Conservation (phyloP, 2,329 filamentous ascomycete genomes). For the Tricladium varicosporioides region DNA sequence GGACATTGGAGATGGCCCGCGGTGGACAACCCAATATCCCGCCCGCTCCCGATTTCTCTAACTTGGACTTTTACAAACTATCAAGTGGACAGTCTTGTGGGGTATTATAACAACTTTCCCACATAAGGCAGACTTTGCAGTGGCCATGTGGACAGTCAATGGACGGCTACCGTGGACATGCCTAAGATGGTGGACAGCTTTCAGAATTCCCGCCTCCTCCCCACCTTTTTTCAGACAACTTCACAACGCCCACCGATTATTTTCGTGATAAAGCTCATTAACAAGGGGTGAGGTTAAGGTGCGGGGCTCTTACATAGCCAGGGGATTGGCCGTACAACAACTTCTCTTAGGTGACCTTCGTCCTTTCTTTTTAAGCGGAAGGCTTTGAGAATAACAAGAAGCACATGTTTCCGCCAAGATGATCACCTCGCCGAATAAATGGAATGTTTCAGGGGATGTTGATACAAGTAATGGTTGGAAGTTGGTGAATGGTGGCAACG, state of each 20-base stretch:
- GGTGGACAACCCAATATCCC: too few species aligned
- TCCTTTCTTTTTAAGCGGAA: too few species aligned
- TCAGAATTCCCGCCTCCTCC: background rate
- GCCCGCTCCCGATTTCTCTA: too few species aligned
- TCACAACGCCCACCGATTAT: too few species aligned
- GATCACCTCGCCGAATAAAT: slow-evolving; percentile 3
- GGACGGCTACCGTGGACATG: background rate
- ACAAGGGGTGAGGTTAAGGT: background rate
- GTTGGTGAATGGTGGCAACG: slow-evolving; percentile 8
- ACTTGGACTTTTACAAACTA: background rate
- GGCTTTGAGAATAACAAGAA: too few species aligned
- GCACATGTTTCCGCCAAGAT: too few species aligned
- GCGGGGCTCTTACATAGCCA: background rate
- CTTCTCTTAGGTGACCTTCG: background rate
- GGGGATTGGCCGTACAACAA: background rate
- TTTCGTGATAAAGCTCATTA: too few species aligned
- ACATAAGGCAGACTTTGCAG: background rate
- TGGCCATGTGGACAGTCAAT: background rate
- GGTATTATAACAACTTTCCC: background rate
- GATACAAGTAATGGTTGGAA: background rate
- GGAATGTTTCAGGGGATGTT: slow-evolving; percentile 5
- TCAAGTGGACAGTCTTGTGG: background rate
- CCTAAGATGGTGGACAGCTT: background rate
- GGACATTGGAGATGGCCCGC: too few species aligned
- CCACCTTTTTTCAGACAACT: too few species aligned